A percentile compares a stretch with the other conserved stretches of the same genome.
These are phyloP conservation scores for Lepidium didymum DNA, from an alignment of 345 rosid genomes.

Conservation along the genomic window DNA sequence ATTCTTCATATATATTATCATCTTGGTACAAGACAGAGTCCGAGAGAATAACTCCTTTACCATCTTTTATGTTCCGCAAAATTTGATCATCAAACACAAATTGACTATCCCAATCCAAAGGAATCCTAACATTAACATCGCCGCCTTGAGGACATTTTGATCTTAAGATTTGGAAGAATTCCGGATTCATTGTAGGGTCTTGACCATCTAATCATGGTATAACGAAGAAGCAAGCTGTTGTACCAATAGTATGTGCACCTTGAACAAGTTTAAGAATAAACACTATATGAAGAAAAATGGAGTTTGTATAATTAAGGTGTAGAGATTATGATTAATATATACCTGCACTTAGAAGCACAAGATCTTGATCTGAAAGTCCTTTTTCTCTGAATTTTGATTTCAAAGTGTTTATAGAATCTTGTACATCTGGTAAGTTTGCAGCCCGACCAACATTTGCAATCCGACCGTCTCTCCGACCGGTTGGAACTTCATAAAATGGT, in stretches of 20 bases:
- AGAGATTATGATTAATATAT: not conserved
- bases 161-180: slow-evolving; percentile 22
- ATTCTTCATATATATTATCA: slow-evolving; percentile 17
- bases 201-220: slow-evolving; percentile 34
- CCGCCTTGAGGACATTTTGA: slow-evolving; percentile 20
- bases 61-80: slow-evolving; percentile 29
- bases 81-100: slow-evolving; percentile 38
- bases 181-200: slow-evolving; percentile 34
- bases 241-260: no score
- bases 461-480: slow-evolving; percentile 67
- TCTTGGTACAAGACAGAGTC: slow-evolving; percentile 48
- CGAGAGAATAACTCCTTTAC: slow-evolving; percentile 40
- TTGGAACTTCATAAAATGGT: slow-evolving; percentile 43
- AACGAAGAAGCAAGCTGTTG: slow-evolving; percentile 52
- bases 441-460: slow-evolving; percentile 32
- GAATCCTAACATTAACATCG: slow-evolving; percentile 29
- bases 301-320: not conserved
- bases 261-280: no score
- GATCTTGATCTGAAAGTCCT: slow-evolving; percentile 45
- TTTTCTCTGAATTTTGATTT: slow-evolving; percentile 37
- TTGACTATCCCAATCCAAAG: slow-evolving; percentile 37
- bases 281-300: not conserved
- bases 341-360: slow-evolving; percentile 50
- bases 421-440: slow-evolving; percentile 31
- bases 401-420: slow-evolving; percentile 31